Conservation (phyloP, 495 filamentous ascomycete species). For the Podospora conica region DNA sequence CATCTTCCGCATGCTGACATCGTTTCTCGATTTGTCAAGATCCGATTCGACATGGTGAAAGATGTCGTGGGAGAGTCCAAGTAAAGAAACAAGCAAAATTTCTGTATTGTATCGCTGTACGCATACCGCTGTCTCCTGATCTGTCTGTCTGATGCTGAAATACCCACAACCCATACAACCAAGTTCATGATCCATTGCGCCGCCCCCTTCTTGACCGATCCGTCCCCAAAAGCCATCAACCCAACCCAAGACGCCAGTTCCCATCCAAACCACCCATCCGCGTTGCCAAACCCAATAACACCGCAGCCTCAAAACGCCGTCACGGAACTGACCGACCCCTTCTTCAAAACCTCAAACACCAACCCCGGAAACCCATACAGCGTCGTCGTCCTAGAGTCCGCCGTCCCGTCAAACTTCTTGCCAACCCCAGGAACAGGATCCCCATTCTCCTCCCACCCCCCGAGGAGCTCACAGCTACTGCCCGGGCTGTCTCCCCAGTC, state of each 20-base stretch:
- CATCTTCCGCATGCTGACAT: no score
- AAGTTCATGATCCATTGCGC: not conserved
- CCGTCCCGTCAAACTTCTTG: conserved; percentile 37
- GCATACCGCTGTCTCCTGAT: not conserved
- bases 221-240: not conserved
- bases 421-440: conserved; percentile 30
- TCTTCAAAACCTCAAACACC: conserved; percentile 93
- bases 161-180: not conserved
- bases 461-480: conserved; percentile 81
- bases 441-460: conserved; percentile 78
- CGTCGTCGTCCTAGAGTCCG: conserved; percentile 68
- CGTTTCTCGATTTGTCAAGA: no score
- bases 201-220: not conserved
- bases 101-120: not conserved
- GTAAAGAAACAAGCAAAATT: not conserved
- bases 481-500: conserved; percentile 90
- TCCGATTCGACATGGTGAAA: not conserved
- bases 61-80: not conserved
- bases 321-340: conserved; percentile 78
- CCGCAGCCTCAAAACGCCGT: conserved; percentile 54
- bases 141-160: not conserved
- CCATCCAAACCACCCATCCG: not conserved
- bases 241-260: not conserved
- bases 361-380: conserved; percentile 91
- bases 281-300: not conserved